Conservation (phyloP, 169 alveolate species). For the Cryptosporidium parvum region DNA sequence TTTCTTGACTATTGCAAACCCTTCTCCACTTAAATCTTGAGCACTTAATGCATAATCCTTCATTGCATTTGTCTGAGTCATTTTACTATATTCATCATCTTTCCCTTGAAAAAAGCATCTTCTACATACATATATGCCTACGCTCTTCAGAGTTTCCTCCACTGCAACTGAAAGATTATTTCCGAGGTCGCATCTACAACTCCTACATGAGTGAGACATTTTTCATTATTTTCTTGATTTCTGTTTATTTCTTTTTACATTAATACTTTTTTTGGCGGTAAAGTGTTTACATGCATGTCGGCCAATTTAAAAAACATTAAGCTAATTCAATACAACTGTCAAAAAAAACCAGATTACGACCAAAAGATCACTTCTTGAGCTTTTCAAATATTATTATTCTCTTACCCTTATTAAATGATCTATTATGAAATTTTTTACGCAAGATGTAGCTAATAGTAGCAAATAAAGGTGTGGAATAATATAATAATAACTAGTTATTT, state of each 20-base stretch:
- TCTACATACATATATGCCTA: constrained; percentile 47
- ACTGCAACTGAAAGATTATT: constrained; percentile 25
- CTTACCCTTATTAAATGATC: not conserved
- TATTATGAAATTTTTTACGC: not conserved
- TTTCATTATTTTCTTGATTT: not conserved
- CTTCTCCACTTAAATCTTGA: constrained; percentile 38
- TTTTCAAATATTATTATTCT: too few species aligned
- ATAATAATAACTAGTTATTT: not conserved
- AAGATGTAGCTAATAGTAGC: not conserved
- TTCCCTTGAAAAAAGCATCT: constrained; percentile 28
- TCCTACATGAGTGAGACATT: constrained; percentile 44
- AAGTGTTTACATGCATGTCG: not conserved
- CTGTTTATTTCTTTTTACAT: not conserved
- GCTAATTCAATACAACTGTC: not conserved
- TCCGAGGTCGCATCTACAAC: constrained; percentile 35
- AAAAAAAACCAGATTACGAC: too few species aligned
- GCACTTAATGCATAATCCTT: constrained; percentile 45
- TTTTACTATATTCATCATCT: constrained; percentile 63
- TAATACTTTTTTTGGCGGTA: not conserved
- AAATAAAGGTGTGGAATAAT: constrained; percentile 15
- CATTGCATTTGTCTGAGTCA: constrained; percentile 60
- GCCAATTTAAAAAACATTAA: not conserved
- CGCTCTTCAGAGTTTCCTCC: constrained; percentile 51
- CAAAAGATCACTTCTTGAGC: too few species aligned
- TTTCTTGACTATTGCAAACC: constrained; percentile 39